These are phyloP conservation scores for Clohesyomyces aquaticus DNA, from an alignment of 495 filamentous ascomycete species.

Conservation along the genomic window DNA sequence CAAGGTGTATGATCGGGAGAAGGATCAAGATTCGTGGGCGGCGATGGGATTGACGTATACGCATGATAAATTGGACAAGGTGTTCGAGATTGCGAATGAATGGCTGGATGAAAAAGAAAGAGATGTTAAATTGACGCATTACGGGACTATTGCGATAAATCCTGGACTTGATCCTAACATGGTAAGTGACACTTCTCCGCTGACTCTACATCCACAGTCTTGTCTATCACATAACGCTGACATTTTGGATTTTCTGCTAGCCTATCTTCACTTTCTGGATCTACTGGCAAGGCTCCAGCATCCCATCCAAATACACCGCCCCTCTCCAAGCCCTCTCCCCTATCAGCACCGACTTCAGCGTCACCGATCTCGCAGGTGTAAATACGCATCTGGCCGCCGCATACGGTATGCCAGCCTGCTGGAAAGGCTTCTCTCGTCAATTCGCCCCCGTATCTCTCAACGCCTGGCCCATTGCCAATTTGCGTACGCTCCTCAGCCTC, in stretches of 20 bases:
- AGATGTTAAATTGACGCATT: background rate
- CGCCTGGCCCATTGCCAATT: background rate
- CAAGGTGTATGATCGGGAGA: slow-evolving; percentile 1
- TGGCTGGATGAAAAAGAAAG: background rate
- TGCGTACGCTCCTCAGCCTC: background rate
- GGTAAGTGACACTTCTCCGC: background rate
- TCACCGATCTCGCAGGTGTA: slow-evolving; percentile 4
- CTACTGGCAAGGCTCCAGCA: slow-evolving; percentile 3
- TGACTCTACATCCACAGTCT: too few species aligned
- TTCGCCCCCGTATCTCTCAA: background rate
- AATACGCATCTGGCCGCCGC: slow-evolving; percentile 2
- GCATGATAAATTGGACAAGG: slow-evolving; percentile 53
- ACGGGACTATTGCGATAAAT: background rate
- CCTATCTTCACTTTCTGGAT: background rate
- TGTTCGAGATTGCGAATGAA: slow-evolving; percentile 44
- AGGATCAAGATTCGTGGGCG: slow-evolving; percentile 47
- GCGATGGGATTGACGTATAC: slow-evolving; percentile 55
- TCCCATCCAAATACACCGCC: background rate
- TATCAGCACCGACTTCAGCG: background rate
- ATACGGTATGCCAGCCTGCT: background rate
- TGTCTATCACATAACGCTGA: too few species aligned
- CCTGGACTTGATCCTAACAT: background rate
- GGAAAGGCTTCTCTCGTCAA: background rate
- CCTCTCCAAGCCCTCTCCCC: background rate
- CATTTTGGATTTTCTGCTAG: background rate